These are phyloP conservation scores for Corinectria fuckeliana DNA, from an alignment of 2,329 filamentous ascomycete genomes.

Conservation along the genomic window DNA sequence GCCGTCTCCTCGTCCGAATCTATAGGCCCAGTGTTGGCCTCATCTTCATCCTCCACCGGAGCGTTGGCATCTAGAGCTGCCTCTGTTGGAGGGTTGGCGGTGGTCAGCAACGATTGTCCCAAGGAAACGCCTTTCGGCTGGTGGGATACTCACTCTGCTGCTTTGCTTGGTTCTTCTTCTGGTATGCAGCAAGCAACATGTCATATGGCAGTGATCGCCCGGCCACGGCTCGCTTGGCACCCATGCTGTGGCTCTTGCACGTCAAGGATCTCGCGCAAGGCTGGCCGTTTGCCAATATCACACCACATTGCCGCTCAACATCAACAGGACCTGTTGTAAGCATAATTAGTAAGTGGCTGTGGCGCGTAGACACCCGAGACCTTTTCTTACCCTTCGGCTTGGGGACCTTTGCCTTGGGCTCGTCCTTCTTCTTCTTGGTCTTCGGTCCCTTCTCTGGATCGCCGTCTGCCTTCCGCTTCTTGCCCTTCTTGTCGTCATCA, in stretches of 20 bases:
- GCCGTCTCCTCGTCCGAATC: slow-evolving; percentile 96
- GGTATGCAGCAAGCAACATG: slow-evolving; percentile 85
- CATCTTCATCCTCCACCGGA: slow-evolving; percentile 84
- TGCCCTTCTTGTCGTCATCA: slow-evolving; percentile 70
- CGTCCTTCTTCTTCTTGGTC: slow-evolving; percentile 94
- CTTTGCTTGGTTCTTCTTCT: slow-evolving; percentile 98
- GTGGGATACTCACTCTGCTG: slow-evolving; percentile 77
- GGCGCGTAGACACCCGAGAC: background rate
- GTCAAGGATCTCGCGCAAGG: slow-evolving; percentile 88
- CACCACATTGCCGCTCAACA: slow-evolving; percentile 92
- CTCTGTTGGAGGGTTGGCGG: slow-evolving; percentile 58
- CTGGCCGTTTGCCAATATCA: slow-evolving; percentile 82
- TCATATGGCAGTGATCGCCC: slow-evolving; percentile 90
- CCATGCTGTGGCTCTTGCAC: slow-evolving; percentile 96
- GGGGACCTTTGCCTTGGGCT: slow-evolving; percentile 80
- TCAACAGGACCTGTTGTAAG: slow-evolving; percentile 75
- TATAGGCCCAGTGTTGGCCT: slow-evolving; percentile 78
- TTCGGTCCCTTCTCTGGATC: slow-evolving; percentile 85
- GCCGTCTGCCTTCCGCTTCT: slow-evolving; percentile 78
- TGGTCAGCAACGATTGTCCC: slow-evolving; percentile 28
- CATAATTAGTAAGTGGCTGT: slow-evolving; percentile 22
- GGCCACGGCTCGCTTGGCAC: slow-evolving; percentile 86
- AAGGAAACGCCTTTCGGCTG: background rate
- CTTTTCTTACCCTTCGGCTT: slow-evolving; percentile 75
- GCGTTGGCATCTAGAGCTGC: slow-evolving; percentile 94